These are phyloP conservation scores for Arthrinium phaeospermum DNA, from an alignment of 2,329 filamentous ascomycete species.

Conservation along the genomic window DNA sequence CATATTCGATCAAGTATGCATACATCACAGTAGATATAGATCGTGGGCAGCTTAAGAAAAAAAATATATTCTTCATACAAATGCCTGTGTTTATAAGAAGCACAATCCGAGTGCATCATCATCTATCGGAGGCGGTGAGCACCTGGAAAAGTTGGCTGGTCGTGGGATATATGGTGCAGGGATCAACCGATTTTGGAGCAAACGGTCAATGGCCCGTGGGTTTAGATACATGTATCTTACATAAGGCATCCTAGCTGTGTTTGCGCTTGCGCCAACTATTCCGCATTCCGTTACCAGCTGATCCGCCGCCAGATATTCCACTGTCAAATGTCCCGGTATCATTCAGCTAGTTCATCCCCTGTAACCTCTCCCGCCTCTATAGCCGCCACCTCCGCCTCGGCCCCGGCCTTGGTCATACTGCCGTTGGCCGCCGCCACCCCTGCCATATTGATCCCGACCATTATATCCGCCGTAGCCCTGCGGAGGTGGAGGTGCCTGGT, in stretches of 20 bases:
- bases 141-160: neutral
- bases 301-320: neutral
- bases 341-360: constrained; percentile 2
- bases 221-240: neutral
- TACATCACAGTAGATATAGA: neutral
- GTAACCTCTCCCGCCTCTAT: constrained; percentile 27
- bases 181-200: constrained; percentile 3
- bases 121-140: neutral
- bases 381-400: constrained; percentile 29
- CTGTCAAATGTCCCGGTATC: neutral
- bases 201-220: neutral
- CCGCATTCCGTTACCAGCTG: neutral
- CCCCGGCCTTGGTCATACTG: constrained; percentile 1
- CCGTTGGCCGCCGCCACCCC: constrained; percentile 9
- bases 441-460: constrained; percentile 31
- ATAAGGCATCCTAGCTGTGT: neutral
- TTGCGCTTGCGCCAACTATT: neutral
- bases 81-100: neutral
- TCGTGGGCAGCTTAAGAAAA: neutral
- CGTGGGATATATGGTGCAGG: neutral
- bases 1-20: neutral
- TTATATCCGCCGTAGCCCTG: constrained; percentile 33
- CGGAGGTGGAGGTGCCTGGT: constrained; percentile 24
- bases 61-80: too few relatives aligned
- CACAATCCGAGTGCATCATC: neutral